Base-by-base conservation (phyloP, 495 filamentous ascomycete genomes). In the Xylaria sp. region DNA sequence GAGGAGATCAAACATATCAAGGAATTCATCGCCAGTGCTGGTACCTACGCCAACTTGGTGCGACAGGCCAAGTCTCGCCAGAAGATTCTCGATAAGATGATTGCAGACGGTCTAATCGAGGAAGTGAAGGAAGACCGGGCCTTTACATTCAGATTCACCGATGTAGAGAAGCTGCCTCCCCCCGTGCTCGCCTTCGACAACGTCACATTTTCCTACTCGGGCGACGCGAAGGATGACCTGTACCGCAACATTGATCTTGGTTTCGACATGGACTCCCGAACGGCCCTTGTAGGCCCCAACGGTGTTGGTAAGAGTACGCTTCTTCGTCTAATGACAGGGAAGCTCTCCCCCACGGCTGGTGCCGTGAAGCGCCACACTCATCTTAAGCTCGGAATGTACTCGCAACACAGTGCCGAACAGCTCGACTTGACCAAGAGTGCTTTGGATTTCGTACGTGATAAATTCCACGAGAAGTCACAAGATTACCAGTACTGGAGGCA, bases 41-140 rank as follows among this genome's bases (percentile, higher is more conserved):
- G 96, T 94, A 99, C 96, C 71, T 99, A 99, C 80, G 96, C 96
- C 88, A 99, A 99, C 86, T 89, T 99, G 83, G 96, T 99, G 77
- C 87, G 94, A 78, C 96, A 99, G 85, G 96, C 96, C 82, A 99
- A 99, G 87, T 98, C 96, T 40, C 91, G 96, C 61, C 96, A 99
- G 83, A 99, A 99, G 93, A 98, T 99, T 81, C 89, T 99, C 69
- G 96, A 99, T 88, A 99, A 99, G 88, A 99, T 99, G 96, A 96
- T 98, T 86, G 97, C 96, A 68, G 96, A 99, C 75, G 96, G 96
- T 73, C 94, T 98, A 81, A 98, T 99, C 77, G 92, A 99, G 85
- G 91, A 93, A 37, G 93, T 99, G 68, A 81, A 88, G 71, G 80
- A 88, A 70, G 96, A 99, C 83, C 88, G 91, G 57, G 93, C 98